Evolutionary conservation across 495 filamentous ascomycete species (phyloP), one percentile per base, ranked within the genome.

Genomic region (Sordaria brevicollis): DNA sequence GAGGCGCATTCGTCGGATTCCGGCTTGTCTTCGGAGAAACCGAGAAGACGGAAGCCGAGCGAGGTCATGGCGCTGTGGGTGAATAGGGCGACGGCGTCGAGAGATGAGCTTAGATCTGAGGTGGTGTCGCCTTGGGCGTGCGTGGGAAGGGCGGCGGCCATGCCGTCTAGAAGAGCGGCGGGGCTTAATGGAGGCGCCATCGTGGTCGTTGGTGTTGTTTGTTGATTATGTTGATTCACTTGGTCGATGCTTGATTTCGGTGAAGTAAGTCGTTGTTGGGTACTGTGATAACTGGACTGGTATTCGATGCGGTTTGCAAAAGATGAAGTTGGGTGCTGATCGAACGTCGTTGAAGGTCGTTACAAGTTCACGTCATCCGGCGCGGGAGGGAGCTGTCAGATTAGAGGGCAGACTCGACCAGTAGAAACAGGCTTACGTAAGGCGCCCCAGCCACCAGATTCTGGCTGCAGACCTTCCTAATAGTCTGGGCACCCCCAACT

Each of bases 11-110:
- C 79, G n/a, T 82, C 49, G 39, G 79, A 69, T 76, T 83, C 83
- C 65, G 73, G 3, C 86, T 39, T 66, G 29, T 94, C 92, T 78
- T 98, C 93, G 19, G 89, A 85, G 21, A 97, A 90, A 1, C 94
- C 93, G 25, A 94, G 78, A 8, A 98, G 83, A 62, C 91, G 85
- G 78, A 97, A 98, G 62, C 89, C 92, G 10, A 94, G 87, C 5
- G 89, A 88, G 34, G 85, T 73, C 90, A 98, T 91, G 75, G 89
- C 91, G 34, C 92, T 92, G 78, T 99, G 94, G 43, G 87, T 83
- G 73, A 95, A 89, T 41, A 98, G 86, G 10, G 93, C 93, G 70
- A 97, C 81, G 49, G 92, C 93, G 80, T 98, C 96, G 79, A 91
- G 91, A 2, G 91, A 84, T 75, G 87, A 90, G 72, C 89, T 91